Evolutionary conservation across 2,329 filamentous ascomycete genomes (phyloP).

Genomic region (Colletotrichum tanaceti): DNA sequence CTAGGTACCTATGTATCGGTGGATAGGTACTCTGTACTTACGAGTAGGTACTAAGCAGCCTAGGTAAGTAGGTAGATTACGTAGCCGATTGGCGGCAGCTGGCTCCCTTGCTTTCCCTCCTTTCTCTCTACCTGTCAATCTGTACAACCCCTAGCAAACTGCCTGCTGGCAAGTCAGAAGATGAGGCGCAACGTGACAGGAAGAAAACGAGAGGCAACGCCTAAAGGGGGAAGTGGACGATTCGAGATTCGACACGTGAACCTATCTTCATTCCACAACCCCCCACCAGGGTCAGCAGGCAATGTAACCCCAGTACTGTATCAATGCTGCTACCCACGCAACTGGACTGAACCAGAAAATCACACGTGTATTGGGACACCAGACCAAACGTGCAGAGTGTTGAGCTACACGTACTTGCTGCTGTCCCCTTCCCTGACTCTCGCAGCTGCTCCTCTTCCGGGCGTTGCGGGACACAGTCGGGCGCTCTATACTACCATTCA

Average conservation of each 20-base stretch:
- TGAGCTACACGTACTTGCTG: conserved; percentile 24
- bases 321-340: conserved; percentile 5
- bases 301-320: conserved; percentile 35
- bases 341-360: not conserved
- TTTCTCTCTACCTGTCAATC: not conserved
- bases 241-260: conserved; percentile 37
- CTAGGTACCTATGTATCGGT: no score
- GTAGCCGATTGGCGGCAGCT: conserved; percentile 37
- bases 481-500: not conserved
- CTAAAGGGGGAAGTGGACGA: conserved; percentile 19
- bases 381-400: conserved; percentile 37
- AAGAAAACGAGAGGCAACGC: not conserved
- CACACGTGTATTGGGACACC: conserved; percentile 1
- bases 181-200: conserved; percentile 5
- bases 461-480: conserved; percentile 21
- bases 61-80: no score
- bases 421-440: conserved; percentile 12
- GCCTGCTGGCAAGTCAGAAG: conserved; percentile 1
- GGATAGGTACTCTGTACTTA: no score
- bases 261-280: conserved; percentile 29
- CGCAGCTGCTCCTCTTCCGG: conserved; percentile 16
- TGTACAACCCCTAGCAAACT: no score
- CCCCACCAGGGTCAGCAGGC: conserved; percentile 38
- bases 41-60: no score
- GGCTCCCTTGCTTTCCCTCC: conserved; percentile 1